phyloP scores from a whole-genome alignment of 2,329 filamentous ascomycete species.

The Pseudogymnoascus sp. region DNA sequence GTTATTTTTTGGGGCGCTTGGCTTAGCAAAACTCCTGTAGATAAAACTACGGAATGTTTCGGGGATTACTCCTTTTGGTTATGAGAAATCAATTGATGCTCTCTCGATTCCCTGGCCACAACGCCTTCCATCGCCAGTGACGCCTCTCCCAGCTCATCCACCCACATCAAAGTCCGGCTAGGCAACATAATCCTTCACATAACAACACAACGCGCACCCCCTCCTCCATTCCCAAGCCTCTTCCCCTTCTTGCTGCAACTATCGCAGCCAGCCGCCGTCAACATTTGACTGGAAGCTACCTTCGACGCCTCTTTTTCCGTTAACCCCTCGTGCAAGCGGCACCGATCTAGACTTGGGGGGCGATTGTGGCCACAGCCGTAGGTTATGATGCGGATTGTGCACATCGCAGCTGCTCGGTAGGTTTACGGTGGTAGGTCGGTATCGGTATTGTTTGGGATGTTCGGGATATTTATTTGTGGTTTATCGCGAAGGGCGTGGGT shows the following conservation, averaged over 20 bases:
- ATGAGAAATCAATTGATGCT: background rate
- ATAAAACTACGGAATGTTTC: background rate
- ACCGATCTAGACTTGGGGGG: background rate
- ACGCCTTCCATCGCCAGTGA: background rate
- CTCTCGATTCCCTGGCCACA: background rate
- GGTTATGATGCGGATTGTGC: background rate
- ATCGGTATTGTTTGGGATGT: background rate
- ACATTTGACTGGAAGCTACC: background rate
- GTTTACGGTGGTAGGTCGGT: background rate
- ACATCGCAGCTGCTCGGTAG: background rate
- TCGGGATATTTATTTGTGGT: background rate
- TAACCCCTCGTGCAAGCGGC: background rate
- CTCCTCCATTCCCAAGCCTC: background rate
- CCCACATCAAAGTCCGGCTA: background rate
- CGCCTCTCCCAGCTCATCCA: background rate
- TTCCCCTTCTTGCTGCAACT: background rate
- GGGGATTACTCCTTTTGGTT: background rate
- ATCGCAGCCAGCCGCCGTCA: background rate
- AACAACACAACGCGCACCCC: background rate
- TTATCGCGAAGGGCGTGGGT: background rate
- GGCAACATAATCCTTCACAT: background rate
- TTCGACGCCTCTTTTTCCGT: background rate
- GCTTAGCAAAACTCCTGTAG: background rate
- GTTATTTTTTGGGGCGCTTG: background rate
- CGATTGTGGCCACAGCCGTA: background rate